Evolutionary conservation across 139 green algal species (phyloP).

Genomic region (Ettlia oleoabundans): DNA sequence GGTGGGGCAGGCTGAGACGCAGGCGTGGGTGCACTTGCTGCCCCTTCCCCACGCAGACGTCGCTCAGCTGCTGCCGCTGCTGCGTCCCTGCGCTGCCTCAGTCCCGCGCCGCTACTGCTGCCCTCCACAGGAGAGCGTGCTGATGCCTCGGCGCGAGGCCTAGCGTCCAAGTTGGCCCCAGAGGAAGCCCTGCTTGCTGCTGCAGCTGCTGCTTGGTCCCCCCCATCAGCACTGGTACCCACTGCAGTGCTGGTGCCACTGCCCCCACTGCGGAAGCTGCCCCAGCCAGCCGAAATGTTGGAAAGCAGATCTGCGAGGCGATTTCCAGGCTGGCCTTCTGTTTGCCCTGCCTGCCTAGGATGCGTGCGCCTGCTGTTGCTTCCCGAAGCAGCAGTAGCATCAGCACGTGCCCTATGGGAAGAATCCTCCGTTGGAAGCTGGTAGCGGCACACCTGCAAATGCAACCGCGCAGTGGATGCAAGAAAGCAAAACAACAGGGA

Average conservation of each 20-base stretch:
- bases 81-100: conserved; percentile 6
- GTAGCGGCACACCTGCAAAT: conserved; percentile 43
- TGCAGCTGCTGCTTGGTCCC: too few species aligned
- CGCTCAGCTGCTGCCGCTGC: conserved; percentile 4
- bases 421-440: conserved; percentile 37
- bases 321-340: too few species aligned
- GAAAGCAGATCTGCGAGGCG: conserved; percentile 18
- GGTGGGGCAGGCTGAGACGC: neutral
- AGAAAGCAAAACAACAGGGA: too few species aligned
- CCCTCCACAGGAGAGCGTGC: too few species aligned
- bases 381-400: neutral
- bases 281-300: conserved; percentile 2
- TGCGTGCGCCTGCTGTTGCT: neutral
- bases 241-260: neutral
- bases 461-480: too few species aligned
- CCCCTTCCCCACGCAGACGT: neutral
- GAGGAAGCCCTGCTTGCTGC: too few species aligned
- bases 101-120: neutral
- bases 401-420: too few species aligned
- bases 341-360: neutral
- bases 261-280: neutral
- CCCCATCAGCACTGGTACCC: neutral
- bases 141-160: too few species aligned
- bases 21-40: neutral
- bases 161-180: too few species aligned